Evolutionary conservation across 192 early-diverging fungal species (phyloP).

Genomic region (Podila minutissima): DNA sequence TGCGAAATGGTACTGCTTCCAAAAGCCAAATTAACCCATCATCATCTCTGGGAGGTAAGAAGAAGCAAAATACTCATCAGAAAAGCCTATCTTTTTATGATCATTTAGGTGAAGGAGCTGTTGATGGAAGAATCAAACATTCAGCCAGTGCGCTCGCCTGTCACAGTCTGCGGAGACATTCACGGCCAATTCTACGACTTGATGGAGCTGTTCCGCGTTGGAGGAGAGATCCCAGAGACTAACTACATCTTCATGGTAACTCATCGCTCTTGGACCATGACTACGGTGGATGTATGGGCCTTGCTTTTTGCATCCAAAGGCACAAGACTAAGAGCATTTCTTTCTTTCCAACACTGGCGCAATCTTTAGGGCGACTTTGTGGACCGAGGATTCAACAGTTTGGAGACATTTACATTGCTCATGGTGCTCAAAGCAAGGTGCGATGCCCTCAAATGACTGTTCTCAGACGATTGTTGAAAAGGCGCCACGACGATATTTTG

Average conservation of each 20-base stretch:
- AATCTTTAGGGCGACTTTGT: constrained; percentile 92
- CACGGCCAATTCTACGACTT: constrained; percentile 99
- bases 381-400: constrained; percentile 96
- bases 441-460: no score
- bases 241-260: constrained; percentile 98
- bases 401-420: constrained; percentile 95
- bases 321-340: no score
- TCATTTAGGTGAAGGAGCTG: constrained; percentile 88
- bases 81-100: background rate
- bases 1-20: constrained; percentile 87
- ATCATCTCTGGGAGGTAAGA: background rate
- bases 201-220: constrained; percentile 94
- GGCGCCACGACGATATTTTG: no score
- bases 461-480: no score
- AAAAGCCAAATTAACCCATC: background rate
- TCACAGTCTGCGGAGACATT: constrained; percentile 98
- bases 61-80: background rate
- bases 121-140: constrained; percentile 99
- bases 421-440: constrained; percentile 94
- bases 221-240: constrained; percentile 92
- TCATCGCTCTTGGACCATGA: background rate
- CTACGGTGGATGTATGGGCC: background rate
- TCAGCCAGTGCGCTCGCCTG: constrained; percentile 94
- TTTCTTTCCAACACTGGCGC: no score
- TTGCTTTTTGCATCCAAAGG: no score